phyloP scores from a whole-genome alignment of 2,329 filamentous ascomycete genomes.

The Triangularia setosa region DNA sequence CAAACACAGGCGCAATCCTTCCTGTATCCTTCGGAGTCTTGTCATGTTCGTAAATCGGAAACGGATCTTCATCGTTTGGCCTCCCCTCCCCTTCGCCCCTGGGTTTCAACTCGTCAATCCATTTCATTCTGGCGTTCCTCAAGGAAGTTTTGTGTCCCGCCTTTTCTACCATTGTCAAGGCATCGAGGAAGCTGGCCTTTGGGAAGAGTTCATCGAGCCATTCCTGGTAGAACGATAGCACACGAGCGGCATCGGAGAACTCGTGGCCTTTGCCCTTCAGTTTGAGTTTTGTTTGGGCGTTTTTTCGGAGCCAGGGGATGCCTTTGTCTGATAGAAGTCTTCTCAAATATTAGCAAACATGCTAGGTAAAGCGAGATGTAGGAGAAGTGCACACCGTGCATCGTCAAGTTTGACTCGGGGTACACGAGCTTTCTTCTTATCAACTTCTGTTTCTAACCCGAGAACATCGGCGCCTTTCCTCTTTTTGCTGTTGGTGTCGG shows the following conservation, averaged over 20 bases:
- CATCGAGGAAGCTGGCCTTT: slow-evolving; percentile 89
- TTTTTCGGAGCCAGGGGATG: slow-evolving; percentile 74
- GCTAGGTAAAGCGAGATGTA: neutral
- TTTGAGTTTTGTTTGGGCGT: slow-evolving; percentile 62
- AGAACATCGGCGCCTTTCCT: slow-evolving; percentile 44
- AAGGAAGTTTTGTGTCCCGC: slow-evolving; percentile 80
- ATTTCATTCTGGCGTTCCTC: slow-evolving; percentile 69
- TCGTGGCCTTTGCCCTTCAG: slow-evolving; percentile 95
- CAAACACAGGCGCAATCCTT: slow-evolving; percentile 38
- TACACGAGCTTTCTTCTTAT: slow-evolving; percentile 65
- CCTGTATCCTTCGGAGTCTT: slow-evolving; percentile 30
- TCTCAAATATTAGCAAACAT: slow-evolving; percentile 15
- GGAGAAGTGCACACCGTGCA: slow-evolving; percentile 47
- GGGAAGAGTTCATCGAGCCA: slow-evolving; percentile 97
- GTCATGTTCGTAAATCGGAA: slow-evolving; percentile 20
- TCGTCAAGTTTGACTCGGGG: slow-evolving; percentile 88
- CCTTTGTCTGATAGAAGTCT: slow-evolving; percentile 80
- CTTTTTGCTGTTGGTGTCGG: slow-evolving; percentile 29
- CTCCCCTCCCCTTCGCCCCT: slow-evolving; percentile 34
- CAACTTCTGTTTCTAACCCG: slow-evolving; percentile 83
- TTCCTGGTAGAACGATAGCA: slow-evolving; percentile 88
- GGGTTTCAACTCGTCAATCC: slow-evolving; percentile 75
- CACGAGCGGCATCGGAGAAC: slow-evolving; percentile 77
- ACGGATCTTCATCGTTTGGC: slow-evolving; percentile 31
- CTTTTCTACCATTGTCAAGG: slow-evolving; percentile 86